These are phyloP conservation scores for Tetrapisispora iriomotensis DNA, from an alignment of 805 yeast species.

Conservation along the genomic window DNA sequence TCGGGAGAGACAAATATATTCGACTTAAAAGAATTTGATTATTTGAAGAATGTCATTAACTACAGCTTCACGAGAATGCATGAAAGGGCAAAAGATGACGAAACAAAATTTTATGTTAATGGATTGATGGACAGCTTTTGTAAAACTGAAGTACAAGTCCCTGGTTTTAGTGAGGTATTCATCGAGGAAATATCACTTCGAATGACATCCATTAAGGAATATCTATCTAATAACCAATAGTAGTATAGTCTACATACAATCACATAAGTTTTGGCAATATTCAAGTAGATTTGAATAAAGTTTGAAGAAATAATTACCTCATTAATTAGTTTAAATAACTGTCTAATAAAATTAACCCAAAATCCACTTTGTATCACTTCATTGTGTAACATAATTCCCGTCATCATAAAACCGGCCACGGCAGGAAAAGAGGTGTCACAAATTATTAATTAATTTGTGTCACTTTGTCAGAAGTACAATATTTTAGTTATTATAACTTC, in stretches of 20 bases:
- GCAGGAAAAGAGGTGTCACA: too few species aligned
- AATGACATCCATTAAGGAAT: slow-evolving; percentile 23
- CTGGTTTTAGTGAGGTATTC: slow-evolving; percentile 59
- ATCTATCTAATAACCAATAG: slow-evolving; percentile 8
- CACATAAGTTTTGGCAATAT: too few species aligned
- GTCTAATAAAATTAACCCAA: too few species aligned
- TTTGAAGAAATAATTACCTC: too few species aligned
- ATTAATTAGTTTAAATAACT: too few species aligned
- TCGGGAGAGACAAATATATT: slow-evolving; percentile 4
- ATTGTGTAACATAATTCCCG: too few species aligned
- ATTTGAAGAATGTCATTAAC: slow-evolving; percentile 34
- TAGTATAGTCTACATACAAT: slow-evolving; percentile 2
- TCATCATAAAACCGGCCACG: too few species aligned
- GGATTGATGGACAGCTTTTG: slow-evolving; percentile 34
- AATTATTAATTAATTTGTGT: too few species aligned
- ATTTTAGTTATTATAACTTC: too few species aligned
- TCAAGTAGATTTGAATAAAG: too few species aligned
- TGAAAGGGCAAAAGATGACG: slow-evolving; percentile 41
- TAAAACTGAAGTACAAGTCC: slow-evolving; percentile 40
- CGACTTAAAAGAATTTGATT: slow-evolving; percentile 25
- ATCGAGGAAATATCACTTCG: slow-evolving; percentile 49
- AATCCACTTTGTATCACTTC: too few species aligned
- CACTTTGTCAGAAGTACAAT: too few species aligned
- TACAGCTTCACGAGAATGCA: slow-evolving; percentile 40
- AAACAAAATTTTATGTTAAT: slow-evolving; percentile 39